Base-by-base conservation (phyloP, 2,329 filamentous ascomycete genomes). In the Penicillium sclerotiorum region DNA sequence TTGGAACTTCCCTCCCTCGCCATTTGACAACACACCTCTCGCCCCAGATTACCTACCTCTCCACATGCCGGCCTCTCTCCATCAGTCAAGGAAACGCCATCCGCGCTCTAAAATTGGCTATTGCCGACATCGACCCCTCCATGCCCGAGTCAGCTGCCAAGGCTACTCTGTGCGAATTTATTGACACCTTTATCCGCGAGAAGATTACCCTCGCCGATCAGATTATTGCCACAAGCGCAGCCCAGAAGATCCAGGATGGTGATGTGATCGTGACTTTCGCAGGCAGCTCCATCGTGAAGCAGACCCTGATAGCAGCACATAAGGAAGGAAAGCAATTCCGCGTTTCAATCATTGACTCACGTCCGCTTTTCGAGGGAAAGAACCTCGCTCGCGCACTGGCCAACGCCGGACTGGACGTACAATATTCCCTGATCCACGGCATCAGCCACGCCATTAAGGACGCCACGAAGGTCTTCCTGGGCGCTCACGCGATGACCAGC, bases 11-110 rank as follows among this genome's bases (percentile, higher is more conserved):
- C 33, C 82, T 99, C 35, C 88, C 91, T 17, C 87, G 94, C 27
- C 92, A 99, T 75, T 86, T 99, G 62, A 94, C 90, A 25, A 88
- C 89, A 9, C 90, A 97, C 71, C 84, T 99, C 52, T 94, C 91
- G 64, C 90, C 92, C 30, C 94, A 99, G 73, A 96, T 99, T 65
- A 91, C 95, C 58, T 96, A 95, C 67, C 82, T 99, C 53, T 89
- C 90, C 52, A 90, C 90, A 59, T 96, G 92, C 66, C 86, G 94
- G n/a, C 92, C 94, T 27, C 89, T 99, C 74, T 95, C 90, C 59
- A 94, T 96, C 72, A 90, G 90, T 55, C 96, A 97, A 86, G 94
- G 94, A 53, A 99, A 97, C 70, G 91, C 91, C 28, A 95, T 99
- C 67, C 85, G 94, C 47, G 93, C 91, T 80, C 81, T 99, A 42